phyloP scores from a whole-genome alignment of 768 basidiomycete species.

The Leccinum imitatum region DNA sequence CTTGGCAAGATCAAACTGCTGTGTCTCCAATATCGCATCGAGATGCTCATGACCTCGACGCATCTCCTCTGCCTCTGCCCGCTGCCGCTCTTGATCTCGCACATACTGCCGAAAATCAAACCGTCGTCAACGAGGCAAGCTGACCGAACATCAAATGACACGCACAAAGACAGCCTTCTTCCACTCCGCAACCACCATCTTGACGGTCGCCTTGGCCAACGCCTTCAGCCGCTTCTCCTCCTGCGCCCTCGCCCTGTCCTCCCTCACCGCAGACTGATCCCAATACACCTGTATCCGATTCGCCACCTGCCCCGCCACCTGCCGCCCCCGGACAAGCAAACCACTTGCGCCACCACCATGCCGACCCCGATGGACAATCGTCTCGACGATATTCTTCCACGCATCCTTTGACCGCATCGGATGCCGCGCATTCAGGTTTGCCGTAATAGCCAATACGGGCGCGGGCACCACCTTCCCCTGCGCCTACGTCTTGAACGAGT shows the following conservation, averaged over 20 bases:
- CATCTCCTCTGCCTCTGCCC: constrained; percentile 73
- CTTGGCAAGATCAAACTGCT: constrained; percentile 65
- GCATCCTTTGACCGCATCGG: constrained; percentile 37
- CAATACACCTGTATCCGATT: constrained; percentile 71
- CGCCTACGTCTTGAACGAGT: constrained; percentile 12
- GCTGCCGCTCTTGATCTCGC: constrained; percentile 63
- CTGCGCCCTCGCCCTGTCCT: constrained; percentile 53
- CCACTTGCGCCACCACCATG: constrained; percentile 9
- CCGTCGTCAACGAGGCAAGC: not conserved
- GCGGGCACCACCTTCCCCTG: constrained; percentile 4
- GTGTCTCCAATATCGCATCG: constrained; percentile 83
- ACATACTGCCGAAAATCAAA: constrained; percentile 55
- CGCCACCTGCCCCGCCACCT: constrained; percentile 56
- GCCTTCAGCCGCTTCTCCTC: constrained; percentile 68
- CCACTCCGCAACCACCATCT: constrained; percentile 77
- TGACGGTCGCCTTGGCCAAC: constrained; percentile 70
- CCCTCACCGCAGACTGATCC: constrained; percentile 62
- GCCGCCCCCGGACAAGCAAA: constrained; percentile 34
- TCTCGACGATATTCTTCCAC: constrained; percentile 62
- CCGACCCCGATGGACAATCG: constrained; percentile 34
- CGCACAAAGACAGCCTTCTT: constrained; percentile 82
- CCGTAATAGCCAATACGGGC: constrained; percentile 9
- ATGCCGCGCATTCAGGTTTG: constrained; percentile 23
- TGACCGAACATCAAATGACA: constrained; percentile 12
- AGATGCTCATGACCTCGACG: constrained; percentile 81